phyloP scores from a whole-genome alignment of 2,329 filamentous ascomycete genomes.

The Hypomyces perniciosus region DNA sequence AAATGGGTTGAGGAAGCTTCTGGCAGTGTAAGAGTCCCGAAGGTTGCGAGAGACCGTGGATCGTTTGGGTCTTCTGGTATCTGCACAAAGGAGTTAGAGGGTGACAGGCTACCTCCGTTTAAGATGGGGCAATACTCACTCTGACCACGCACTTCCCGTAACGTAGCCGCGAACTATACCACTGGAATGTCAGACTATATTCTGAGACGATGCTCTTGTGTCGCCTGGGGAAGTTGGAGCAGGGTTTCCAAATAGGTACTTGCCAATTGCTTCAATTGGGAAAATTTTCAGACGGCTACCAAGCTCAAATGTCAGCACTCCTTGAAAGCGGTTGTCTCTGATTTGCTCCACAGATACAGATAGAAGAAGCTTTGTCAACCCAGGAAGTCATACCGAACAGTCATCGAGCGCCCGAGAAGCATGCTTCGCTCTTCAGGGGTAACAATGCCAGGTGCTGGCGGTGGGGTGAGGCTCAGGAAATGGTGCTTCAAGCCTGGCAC shows the following conservation, averaged over 20 bases:
- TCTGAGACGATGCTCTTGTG: not conserved
- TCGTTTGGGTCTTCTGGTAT: conserved; percentile 62
- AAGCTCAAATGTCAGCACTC: not conserved
- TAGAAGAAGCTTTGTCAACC: conserved; percentile 62
- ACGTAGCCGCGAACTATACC: conserved; percentile 69
- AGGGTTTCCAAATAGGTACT: not conserved
- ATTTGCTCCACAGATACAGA: conserved; percentile 28
- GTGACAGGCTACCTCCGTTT: conserved; percentile 1
- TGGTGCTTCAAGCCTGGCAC: conserved; percentile 47
- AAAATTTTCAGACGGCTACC: conserved; percentile 16
- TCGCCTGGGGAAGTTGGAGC: not conserved
- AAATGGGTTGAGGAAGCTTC: conserved; percentile 61
- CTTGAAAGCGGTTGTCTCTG: not conserved
- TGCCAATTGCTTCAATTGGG: conserved; percentile 30
- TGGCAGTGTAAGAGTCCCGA: conserved; percentile 64
- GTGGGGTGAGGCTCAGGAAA: conserved; percentile 41
- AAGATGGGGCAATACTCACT: conserved; percentile 31
- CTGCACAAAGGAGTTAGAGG: not conserved
- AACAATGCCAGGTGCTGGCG: conserved; percentile 25
- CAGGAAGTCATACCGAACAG: conserved; percentile 49
- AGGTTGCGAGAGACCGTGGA: conserved; percentile 69
- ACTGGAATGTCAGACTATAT: too few species aligned
- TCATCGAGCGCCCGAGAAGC: conserved; percentile 66
- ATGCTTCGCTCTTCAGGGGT: conserved; percentile 41
- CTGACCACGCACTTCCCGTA: conserved; percentile 76